Evolutionary conservation across 306 rosid species (phyloP).

Genomic region (Dryas octopetala): DNA sequence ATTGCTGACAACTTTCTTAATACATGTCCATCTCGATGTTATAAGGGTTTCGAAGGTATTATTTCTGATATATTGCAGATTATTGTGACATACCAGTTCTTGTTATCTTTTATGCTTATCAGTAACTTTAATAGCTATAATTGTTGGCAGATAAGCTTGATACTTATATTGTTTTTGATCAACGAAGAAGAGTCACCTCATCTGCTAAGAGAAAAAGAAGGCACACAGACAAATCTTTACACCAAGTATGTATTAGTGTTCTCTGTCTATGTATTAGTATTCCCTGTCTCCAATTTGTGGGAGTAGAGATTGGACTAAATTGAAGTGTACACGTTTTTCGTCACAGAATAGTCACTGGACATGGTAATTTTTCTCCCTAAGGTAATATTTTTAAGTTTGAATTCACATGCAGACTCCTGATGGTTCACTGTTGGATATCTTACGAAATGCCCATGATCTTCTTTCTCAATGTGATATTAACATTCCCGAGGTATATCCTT

Average conservation of each 20-base stretch:
- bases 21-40: slow-evolving; percentile 59
- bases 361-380: slow-evolving; percentile 6
- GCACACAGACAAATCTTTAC: slow-evolving; percentile 62
- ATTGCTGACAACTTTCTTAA: slow-evolving; percentile 79
- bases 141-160: slow-evolving; percentile 70
- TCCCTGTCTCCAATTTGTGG: slow-evolving; percentile 15
- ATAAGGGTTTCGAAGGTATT: slow-evolving; percentile 68
- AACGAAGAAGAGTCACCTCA: slow-evolving; percentile 90
- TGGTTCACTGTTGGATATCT: slow-evolving; percentile 79
- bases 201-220: slow-evolving; percentile 85
- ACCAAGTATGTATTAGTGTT: slow-evolving; percentile 56
- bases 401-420: slow-evolving; percentile 80
- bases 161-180: slow-evolving; percentile 79
- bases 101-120: slow-evolving; percentile 20
- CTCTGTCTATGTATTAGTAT: neutral
- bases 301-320: neutral
- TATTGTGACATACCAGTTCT: slow-evolving; percentile 20
- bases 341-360: neutral
- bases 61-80: slow-evolving; percentile 13
- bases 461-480: slow-evolving; percentile 72
- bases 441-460: slow-evolving; percentile 80
- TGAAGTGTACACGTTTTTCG: neutral
- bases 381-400: slow-evolving; percentile 16
- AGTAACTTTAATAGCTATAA: slow-evolving; percentile 14
- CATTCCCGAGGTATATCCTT: slow-evolving; percentile 72